Evolutionary conservation across 352 stramenopile species (phyloP), one percentile per base, ranked within the genome.

Genomic region (Saprolegnia parasitica): DNA sequence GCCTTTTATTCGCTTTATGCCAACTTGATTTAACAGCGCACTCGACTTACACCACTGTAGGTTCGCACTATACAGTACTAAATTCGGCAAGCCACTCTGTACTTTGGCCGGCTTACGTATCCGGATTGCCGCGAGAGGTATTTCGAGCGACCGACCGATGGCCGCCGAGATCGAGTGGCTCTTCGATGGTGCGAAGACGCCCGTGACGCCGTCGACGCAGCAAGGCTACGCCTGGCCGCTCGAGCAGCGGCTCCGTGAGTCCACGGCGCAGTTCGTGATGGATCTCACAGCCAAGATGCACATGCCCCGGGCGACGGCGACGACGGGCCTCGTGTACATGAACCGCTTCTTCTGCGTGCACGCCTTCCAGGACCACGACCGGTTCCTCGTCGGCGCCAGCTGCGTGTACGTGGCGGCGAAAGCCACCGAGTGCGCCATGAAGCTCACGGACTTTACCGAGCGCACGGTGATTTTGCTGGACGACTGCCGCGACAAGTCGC

Each of bases 341-440:
- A 84, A 93, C 70, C 72, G 80, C 5, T 93, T 93, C 75, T 93
- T 87, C 72, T 81, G 84, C 78, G 50, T 91, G 62, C 86, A 93
- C 68, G 84, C 86, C 45, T 91, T 93, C 63, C 68, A 74, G n/a
- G 77, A 77, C 18, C 86, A 93, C 72, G 86, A 93, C 65, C 86
- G 86, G 32, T 93, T 91, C 76, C 68, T 91, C 32, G 79, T 93
- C 18, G 86, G 80, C 11, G 89, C 86, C 0, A 82, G 83, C 0
- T 82, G 81, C 58, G 72, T 93, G n/a, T 93, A 91, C 50, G 76
- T 93, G 20, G 83, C 82, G 0, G 78, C 77, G 52, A 93, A 93
- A 75, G 78, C 74, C 21, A 85, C 91, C 71, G 86, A 93, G 42
- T 91, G 90, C 71, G 76, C 81, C 1, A 81, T 93, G 58, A 91